Evolutionary conservation across 2,329 filamentous ascomycete genomes (phyloP), one percentile per base, ranked within the genome.

Genomic region (Fusarium falciforme): DNA sequence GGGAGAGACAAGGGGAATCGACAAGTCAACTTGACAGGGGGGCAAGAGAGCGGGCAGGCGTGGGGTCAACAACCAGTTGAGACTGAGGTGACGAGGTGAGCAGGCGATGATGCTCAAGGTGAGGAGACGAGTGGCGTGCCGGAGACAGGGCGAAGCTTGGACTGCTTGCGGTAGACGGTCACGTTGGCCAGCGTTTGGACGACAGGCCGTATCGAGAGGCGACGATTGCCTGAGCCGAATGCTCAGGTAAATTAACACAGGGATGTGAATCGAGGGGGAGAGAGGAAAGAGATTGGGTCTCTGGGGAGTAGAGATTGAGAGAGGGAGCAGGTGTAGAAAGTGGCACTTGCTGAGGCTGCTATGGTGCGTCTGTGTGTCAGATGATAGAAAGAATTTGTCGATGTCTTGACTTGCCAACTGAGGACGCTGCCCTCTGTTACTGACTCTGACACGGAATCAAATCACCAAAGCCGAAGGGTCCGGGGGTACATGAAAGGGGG

Each of bases 41-140:
- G 64, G 74, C 42, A 47, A 61, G 64, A 66, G 54, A 52, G 70
- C 52, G 69, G 67, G 66, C 57, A 65, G 61, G 71, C 75, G 76
- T 78, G 76, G 77, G 77, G 74, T 75, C 31, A 68, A 64, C 16
- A 38, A 54, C 67, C 57, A 66, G 61, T 72, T 68, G 59, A 67
- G 64, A 59, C 61, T 33, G 54, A 73, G 71, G 69, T 71, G 74
- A 74, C 74, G 71, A 79, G 77, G 77, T 79, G 74, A 76, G 74
- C 76, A 78, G 71, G 42, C 64, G 71, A 79, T 73, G 70, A 61
- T 69, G 61, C 52, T 40, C 33, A 72, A 78, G 76, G 74, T 79
- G 77, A 79, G 77, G 77, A 79, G 77, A 79, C 36, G 71, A 62
- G 71, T 79, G 77, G 77, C 68, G 77, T 79, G 73, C 73, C 70